Conservation (phyloP, 1,284 basidiomycete species). For the Mrakiaceae sp. region DNA sequence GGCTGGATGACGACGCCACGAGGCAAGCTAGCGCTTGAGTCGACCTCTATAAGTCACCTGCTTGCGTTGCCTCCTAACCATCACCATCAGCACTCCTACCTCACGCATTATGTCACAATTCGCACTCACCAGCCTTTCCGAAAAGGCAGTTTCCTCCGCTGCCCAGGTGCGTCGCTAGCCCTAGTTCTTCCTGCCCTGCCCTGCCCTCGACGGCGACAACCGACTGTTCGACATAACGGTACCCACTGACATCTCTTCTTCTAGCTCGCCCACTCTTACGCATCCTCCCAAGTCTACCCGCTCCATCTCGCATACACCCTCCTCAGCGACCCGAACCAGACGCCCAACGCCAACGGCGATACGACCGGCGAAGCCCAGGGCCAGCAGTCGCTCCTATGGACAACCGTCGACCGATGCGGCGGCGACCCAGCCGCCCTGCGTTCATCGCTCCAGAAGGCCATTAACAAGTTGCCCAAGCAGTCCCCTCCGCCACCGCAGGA, state of each 20-base stretch:
- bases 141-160: conserved; percentile 38
- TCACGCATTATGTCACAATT: not conserved
- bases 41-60: too few species aligned
- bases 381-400: conserved; percentile 8
- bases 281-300: conserved; percentile 28
- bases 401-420: not conserved
- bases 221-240: not conserved
- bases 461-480: conserved; percentile 56
- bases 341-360: conserved; percentile 7
- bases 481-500: conserved; percentile 59
- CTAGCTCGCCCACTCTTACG: conserved; percentile 17
- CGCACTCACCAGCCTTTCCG: conserved; percentile 36
- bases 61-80: too few species aligned
- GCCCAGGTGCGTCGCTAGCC: conserved; percentile 26
- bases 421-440: not conserved
- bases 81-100: too few species aligned
- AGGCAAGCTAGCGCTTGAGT: too few species aligned
- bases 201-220: not conserved
- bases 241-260: too few species aligned
- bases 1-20: too few species aligned
- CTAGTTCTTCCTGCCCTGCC: too few species aligned
- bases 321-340: conserved; percentile 23
- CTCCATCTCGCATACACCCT: conserved; percentile 32
- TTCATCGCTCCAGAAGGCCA: conserved; percentile 10
- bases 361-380: conserved; percentile 1